phyloP scores from a whole-genome alignment of 2,329 filamentous ascomycete species.

The Geosmithia morbida region DNA sequence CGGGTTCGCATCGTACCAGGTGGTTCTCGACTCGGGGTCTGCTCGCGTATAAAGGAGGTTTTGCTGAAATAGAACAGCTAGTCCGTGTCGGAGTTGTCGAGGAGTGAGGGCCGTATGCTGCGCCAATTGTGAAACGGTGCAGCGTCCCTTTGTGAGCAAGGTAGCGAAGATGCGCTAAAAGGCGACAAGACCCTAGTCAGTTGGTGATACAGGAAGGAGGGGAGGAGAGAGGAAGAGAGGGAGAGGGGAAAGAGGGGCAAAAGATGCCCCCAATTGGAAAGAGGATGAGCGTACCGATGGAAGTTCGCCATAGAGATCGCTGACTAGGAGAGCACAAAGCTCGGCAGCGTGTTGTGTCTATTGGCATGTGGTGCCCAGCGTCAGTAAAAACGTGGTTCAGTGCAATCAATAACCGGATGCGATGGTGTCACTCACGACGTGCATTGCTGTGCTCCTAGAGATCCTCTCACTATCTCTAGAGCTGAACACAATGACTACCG shows the following conservation, averaged over 20 bases:
- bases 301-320: constrained; percentile 82
- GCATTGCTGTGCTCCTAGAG: constrained; percentile 56
- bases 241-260: background rate
- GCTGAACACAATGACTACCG: constrained; percentile 56
- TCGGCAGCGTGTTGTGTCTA: constrained; percentile 65
- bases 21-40: constrained; percentile 43
- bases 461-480: constrained; percentile 69
- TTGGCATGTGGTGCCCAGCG: constrained; percentile 6
- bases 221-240: background rate
- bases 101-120: constrained; percentile 58
- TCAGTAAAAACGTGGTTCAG: constrained; percentile 2
- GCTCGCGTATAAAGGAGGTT: constrained; percentile 62
- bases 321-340: constrained; percentile 79
- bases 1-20: constrained; percentile 75
- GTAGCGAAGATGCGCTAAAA: constrained; percentile 68
- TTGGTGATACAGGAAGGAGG: background rate
- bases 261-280: background rate
- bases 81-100: constrained; percentile 66
- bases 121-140: constrained; percentile 53
- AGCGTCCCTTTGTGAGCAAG: constrained; percentile 66
- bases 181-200: background rate
- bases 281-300: constrained; percentile 52
- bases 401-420: constrained; percentile 6
- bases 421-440: constrained; percentile 26
- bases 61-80: constrained; percentile 78